Conservation (phyloP, 208 protist species). For the Entamoeba invadens region DNA sequence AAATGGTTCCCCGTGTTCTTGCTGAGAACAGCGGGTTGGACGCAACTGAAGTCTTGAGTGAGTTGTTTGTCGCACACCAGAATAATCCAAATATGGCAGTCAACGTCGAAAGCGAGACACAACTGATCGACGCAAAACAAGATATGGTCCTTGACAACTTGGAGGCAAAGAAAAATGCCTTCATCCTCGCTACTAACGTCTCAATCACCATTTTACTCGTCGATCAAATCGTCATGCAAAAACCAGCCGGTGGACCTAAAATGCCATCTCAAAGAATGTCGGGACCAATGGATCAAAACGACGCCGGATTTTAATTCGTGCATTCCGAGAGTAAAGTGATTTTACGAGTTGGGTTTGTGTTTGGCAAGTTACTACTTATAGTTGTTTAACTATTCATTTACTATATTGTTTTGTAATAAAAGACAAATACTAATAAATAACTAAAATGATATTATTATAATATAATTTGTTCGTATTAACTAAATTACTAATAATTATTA, state of each 20-base stretch:
- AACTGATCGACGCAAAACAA: background rate
- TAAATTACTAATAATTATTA: too few relatives aligned
- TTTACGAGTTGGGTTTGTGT: too few relatives aligned
- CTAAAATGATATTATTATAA: too few relatives aligned
- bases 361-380: too few relatives aligned
- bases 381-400: too few relatives aligned
- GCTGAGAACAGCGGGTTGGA: conserved; percentile 20
- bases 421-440: too few relatives aligned
- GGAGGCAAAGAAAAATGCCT: conserved; percentile 9
- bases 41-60: background rate
- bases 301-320: background rate
- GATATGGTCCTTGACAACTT: conserved; percentile 17
- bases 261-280: background rate
- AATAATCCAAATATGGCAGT: background rate
- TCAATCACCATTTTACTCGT: conserved; percentile 18
- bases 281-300: background rate
- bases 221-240: conserved; percentile 25
- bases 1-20: conserved; percentile 23
- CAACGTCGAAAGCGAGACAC: background rate
- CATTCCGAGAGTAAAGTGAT: too few relatives aligned
- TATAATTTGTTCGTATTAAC: too few relatives aligned
- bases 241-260: conserved; percentile 16
- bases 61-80: background rate
- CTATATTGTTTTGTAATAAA: too few relatives aligned
- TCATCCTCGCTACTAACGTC: conserved; percentile 10